Conservation (phyloP, 495 filamentous ascomycete species). For the Hypoxylon rickii region DNA sequence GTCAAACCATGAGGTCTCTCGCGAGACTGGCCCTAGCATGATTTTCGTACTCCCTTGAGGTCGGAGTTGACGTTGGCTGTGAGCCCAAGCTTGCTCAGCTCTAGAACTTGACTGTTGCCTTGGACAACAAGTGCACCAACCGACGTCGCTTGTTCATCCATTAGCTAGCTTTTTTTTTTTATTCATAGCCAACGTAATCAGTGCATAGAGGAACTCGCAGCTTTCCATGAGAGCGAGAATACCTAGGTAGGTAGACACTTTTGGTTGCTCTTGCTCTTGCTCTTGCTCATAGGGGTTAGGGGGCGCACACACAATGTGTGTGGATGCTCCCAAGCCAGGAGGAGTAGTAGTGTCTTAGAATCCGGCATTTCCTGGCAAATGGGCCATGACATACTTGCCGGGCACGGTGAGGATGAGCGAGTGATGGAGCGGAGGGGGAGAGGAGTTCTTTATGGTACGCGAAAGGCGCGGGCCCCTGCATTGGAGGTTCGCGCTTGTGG, state of each 20-base stretch:
- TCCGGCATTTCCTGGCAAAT: slow-evolving; percentile 14
- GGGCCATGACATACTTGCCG: slow-evolving; percentile 16
- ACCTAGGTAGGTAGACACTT: not conserved
- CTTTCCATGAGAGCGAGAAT: too few relatives aligned
- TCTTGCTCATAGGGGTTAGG: slow-evolving; percentile 11
- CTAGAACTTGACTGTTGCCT: slow-evolving; percentile 2
- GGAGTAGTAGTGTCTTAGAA: slow-evolving; percentile 15
- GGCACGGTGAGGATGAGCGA: slow-evolving; percentile 12
- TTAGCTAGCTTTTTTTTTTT: slow-evolving; percentile 4
- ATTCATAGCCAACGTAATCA: too few relatives aligned
- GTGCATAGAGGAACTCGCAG: too few relatives aligned
- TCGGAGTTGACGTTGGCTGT: slow-evolving; percentile 6
- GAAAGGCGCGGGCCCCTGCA: slow-evolving; percentile 37
- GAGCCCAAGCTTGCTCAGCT: not conserved
- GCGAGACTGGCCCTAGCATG: slow-evolving; percentile 2
- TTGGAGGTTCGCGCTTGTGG: slow-evolving; percentile 22
- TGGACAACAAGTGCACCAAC: slow-evolving; percentile 1
- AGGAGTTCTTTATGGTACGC: slow-evolving; percentile 31
- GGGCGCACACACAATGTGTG: too few relatives aligned
- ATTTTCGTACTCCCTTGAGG: slow-evolving; percentile 2
- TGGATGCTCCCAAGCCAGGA: not conserved
- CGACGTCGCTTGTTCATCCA: slow-evolving; percentile 28
- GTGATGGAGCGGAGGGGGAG: slow-evolving; percentile 22
- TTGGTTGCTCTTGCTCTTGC: too few relatives aligned
- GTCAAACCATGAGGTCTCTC: slow-evolving; percentile 23